phyloP scores from a whole-genome alignment of 1,284 basidiomycete species.

The Uromyces viciae-fabae region DNA sequence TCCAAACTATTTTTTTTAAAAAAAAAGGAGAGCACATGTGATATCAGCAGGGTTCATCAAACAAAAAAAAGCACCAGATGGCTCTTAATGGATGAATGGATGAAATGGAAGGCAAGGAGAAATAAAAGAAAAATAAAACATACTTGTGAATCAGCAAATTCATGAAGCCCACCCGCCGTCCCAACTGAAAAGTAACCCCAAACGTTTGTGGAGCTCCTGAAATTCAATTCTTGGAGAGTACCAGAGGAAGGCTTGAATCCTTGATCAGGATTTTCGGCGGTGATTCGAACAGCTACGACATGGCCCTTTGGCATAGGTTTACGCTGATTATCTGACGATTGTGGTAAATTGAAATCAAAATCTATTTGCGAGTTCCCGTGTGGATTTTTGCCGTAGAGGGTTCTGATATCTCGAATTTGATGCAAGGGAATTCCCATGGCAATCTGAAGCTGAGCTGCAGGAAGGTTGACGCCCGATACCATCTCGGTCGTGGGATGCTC shows the following conservation, averaged over 20 bases:
- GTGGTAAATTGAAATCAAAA: slow-evolving; percentile 88
- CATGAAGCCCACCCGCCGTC: slow-evolving; percentile 91
- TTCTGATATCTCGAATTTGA: slow-evolving; percentile 91
- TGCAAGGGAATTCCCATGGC: slow-evolving; percentile 98
- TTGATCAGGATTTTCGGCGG: slow-evolving; percentile 98
- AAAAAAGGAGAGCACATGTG: not conserved
- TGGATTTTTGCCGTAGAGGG: slow-evolving; percentile 88
- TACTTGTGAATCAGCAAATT: slow-evolving; percentile 68
- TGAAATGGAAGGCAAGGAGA: not conserved
- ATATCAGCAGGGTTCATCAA: no score
- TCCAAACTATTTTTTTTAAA: slow-evolving; percentile 76
- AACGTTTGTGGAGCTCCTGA: slow-evolving; percentile 96
- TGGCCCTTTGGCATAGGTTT: slow-evolving; percentile 97
- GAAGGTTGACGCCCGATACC: slow-evolving; percentile 97
- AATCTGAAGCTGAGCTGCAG: slow-evolving; percentile 92
- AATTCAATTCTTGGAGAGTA: slow-evolving; percentile 94
- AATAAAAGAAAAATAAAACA: not conserved
- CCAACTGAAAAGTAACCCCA: slow-evolving; percentile 99
- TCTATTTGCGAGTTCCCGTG: slow-evolving; percentile 86
- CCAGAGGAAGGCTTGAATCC: slow-evolving; percentile 99
- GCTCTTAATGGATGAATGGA: not conserved
- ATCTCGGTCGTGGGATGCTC: slow-evolving; percentile 88
- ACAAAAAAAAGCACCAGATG: not conserved
- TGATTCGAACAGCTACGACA: slow-evolving; percentile 98
- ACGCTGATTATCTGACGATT: slow-evolving; percentile 79